Conservation (phyloP, 176 grass and related monocot genomes). For the Leersia perrieri region DNA sequence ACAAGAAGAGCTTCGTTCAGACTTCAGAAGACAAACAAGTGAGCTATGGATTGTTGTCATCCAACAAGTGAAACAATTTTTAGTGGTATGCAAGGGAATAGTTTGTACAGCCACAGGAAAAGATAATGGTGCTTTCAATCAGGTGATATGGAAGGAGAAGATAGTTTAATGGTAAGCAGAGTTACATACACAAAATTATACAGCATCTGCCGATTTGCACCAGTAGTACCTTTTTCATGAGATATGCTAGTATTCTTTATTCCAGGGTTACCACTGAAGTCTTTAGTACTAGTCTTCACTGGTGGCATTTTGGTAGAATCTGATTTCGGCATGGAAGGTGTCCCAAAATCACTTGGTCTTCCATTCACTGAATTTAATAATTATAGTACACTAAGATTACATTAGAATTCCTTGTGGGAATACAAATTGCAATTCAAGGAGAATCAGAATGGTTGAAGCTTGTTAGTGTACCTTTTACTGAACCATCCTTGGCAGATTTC, state of each 20-base stretch:
- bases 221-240: constrained; percentile 57
- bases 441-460: constrained; percentile 22
- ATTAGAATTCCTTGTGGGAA: not conserved
- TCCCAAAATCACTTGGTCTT: constrained; percentile 34
- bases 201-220: constrained; percentile 17
- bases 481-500: constrained; percentile 67
- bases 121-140: constrained; percentile 1
- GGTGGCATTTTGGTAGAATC: constrained; percentile 45
- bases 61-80: constrained; percentile 7
- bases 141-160: constrained; percentile 2
- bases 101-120: not conserved
- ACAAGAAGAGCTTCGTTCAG: constrained; percentile 25
- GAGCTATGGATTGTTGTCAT: not conserved
- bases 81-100: not conserved
- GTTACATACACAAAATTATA: constrained; percentile 22
- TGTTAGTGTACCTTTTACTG: constrained; percentile 46
- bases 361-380: constrained; percentile 39
- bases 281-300: constrained; percentile 9
- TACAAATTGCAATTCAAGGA: not conserved
- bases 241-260: constrained; percentile 41
- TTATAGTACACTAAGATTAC: constrained; percentile 28
- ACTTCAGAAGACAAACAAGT: constrained; percentile 6
- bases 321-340: constrained; percentile 38
- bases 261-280: not conserved
- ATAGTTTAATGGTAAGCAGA: constrained; percentile 16